Conservation (phyloP, 2,329 filamentous ascomycete species). For the Huntiella decipiens region DNA sequence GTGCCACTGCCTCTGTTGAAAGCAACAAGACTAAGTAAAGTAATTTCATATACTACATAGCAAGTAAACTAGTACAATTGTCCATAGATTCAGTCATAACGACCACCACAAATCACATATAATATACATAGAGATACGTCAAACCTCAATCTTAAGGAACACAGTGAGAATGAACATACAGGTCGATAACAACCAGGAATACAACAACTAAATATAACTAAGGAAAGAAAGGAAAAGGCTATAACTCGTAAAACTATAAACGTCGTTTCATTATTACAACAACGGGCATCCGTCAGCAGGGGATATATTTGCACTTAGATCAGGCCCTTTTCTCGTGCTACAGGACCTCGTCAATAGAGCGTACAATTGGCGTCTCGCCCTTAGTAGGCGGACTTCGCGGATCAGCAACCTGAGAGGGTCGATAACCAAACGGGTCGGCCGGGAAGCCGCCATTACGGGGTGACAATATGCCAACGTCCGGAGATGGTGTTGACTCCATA, state of each 20-base stretch:
- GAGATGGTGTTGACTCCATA: slow-evolving; percentile 31
- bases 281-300: background rate
- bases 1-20: slow-evolving; percentile 9
- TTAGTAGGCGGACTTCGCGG: slow-evolving; percentile 57
- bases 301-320: too few relatives aligned
- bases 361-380: slow-evolving; percentile 54
- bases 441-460: slow-evolving; percentile 33
- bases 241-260: slow-evolving; percentile 1
- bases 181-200: background rate
- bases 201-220: background rate
- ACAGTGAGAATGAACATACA: background rate
- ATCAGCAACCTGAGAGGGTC: slow-evolving; percentile 35
- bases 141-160: background rate
- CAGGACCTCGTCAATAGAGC: slow-evolving; percentile 61
- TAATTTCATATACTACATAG: background rate
- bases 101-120: too few relatives aligned
- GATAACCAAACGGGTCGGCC: slow-evolving; percentile 29
- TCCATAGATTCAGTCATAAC: too few relatives aligned
- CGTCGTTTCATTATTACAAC: slow-evolving; percentile 5
- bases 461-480: slow-evolving; percentile 33
- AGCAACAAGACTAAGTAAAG: background rate
- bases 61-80: background rate
- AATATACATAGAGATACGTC: background rate
- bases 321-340: slow-evolving; percentile 20
- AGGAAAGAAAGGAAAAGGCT: background rate